Base-by-base conservation (phyloP, 768 basidiomycete species). In the Mrakia gelida region DNA sequence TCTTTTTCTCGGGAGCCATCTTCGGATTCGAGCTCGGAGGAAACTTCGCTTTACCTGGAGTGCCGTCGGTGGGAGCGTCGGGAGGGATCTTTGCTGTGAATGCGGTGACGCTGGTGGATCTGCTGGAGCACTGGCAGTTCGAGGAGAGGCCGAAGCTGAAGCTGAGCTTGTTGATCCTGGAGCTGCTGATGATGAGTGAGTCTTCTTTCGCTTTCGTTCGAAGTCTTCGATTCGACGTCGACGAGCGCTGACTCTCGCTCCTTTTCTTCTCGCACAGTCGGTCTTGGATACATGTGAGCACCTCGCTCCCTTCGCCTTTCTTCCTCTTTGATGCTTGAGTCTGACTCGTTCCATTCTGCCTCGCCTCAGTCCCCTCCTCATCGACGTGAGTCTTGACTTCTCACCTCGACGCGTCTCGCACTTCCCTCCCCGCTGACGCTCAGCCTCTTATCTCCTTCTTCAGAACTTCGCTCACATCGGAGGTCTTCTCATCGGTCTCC, bases 121-220 rank as follows among this genome's bases (percentile, higher is more conserved):
- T 98, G 21, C 87, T 94, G 59, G 90, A 94, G 4, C 96, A 98
- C 82, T 98, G 96, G 96, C 88, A 89, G 81, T 91, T 94, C 81
- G 90, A 94, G 74, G 90, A 92, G 82, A 88, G 90, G 77, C 97
- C 96, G 15, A 89, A 88, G 26, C 88, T 90, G 78, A 94, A 89
- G 93, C 88, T 97, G 18, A 86, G 91, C 45, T 91, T 92, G 84
- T 91, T 97, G 89, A 87, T 90, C 18, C 86, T 97, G 74, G 95
- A 98, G 82, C 87, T 98, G n/a, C 80, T 92, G 34, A 87, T 98
- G 62, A 95, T 74, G 73, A 70, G 73, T 78, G 63, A 63, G 77
- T 45, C 16, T 49, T 28, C 2, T 72, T 23, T 43, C 13, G 9
- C 49, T 73, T 41, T 52, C 4, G 15, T 52, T 21, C 18, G 49